Conservation (phyloP, 495 filamentous ascomycete genomes). For the Annulohypoxylon moriforme region DNA sequence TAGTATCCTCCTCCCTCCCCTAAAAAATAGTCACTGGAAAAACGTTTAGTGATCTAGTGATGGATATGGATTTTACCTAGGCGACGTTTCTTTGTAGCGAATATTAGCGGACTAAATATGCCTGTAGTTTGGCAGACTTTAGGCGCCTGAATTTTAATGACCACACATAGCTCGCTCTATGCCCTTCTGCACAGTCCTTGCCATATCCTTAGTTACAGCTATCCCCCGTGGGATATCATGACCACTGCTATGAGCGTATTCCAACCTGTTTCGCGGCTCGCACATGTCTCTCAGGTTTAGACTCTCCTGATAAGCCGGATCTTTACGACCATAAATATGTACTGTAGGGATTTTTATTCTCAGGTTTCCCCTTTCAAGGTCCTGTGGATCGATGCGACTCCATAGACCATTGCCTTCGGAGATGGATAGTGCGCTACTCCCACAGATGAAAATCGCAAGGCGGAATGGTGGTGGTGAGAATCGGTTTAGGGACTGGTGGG, state of each 20-base stretch:
- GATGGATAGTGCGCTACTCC: background rate
- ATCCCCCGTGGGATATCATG: slow-evolving; percentile 6
- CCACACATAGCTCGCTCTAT: slow-evolving; percentile 3
- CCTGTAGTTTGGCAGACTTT: too few relatives aligned
- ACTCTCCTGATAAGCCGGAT: slow-evolving; percentile 2
- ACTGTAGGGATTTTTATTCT: slow-evolving; percentile 2
- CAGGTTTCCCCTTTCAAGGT: background rate
- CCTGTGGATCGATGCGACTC: background rate
- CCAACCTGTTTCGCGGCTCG: slow-evolving; percentile 4
- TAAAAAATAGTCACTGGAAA: too few relatives aligned
- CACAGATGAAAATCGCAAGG: slow-evolving; percentile 2
- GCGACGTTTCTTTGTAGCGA: too few relatives aligned
- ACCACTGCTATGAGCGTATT: background rate
- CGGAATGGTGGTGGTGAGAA: background rate
- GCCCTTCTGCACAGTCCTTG: background rate
- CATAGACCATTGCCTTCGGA: background rate
- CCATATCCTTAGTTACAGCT: background rate
- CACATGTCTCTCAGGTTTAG: slow-evolving; percentile 6
- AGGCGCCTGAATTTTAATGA: background rate
- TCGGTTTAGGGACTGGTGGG: background rate
- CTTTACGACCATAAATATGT: slow-evolving; percentile 2
- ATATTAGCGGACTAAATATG: too few relatives aligned
- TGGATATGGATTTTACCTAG: too few relatives aligned
- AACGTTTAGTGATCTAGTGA: too few relatives aligned
- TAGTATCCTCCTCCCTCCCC: too few relatives aligned